Base-by-base conservation (phyloP, 2,329 filamentous ascomycete genomes). In the Balansia obtecta region DNA sequence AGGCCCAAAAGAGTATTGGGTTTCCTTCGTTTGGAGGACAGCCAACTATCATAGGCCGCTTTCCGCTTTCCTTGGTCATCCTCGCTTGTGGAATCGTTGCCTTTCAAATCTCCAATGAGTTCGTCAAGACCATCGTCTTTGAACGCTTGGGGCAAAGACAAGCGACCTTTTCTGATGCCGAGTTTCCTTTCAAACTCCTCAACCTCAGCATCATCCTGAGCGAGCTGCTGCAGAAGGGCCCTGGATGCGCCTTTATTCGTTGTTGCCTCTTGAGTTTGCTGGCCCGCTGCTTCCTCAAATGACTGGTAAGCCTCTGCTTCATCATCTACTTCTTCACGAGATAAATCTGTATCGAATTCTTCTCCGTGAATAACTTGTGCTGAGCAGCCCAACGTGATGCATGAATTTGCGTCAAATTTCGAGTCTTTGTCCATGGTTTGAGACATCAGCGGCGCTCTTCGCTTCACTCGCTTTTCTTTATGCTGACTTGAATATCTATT, bases 201-300 rank as follows among this genome's bases (percentile, higher is more conserved):
- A 57, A 98, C 97, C 58, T 95, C 88, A 2, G 82, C 86, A 60
- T 97, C 89, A 52, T 98, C 91, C 54, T 87, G 74, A 0, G 79
- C 82, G 4, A 96, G 70, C 57, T 76, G 60, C 75, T 79, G n/a
- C 81, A 62, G 18, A 56, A 56, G 49, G 1, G 53, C 48, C 33
- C 54, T 58, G 15, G 62, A 48, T 12, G 59, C 18, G 1, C 53
- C 43, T 7, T 50, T 53, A 18, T 46, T 49, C 8, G 45, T 56
- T 45, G 63, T 68, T 6, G 69, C 65, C 50, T 50, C 58, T 54
- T 40, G 60, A 56, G 45, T 58, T 37, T 4, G 4, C 56, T 45
- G 64, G 51, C 60, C 49, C 6, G 61, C 58, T 5, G 62, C 49
- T 1, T 57, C 56, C 7, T 58, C 2, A 15, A 45, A n/a, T 34